Base-by-base conservation (phyloP, 257 asterid genomes). In the Solanum okadae region DNA sequence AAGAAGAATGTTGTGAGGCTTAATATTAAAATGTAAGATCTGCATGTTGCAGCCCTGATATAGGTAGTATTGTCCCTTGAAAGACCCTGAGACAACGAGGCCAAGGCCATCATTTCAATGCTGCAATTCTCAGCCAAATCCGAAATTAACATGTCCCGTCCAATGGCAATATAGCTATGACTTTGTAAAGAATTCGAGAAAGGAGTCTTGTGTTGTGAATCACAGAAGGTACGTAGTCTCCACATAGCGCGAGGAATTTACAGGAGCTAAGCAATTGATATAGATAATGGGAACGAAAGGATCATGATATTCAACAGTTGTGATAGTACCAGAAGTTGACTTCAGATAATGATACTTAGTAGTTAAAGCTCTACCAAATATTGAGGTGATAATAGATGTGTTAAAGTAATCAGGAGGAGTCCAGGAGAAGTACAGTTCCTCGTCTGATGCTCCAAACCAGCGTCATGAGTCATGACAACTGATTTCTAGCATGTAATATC, bases 121-220 rank as follows among this genome's bases (percentile, higher is more conserved):
- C 92, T 86, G 90, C 97, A 94, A 16, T 91, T 88, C 38, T 90
- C 91, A 37, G 88, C 93, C 91, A 93, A 65, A 42, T 94, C 93
- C 1, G 92, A 84, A 9, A 88, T 33, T 16, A 14, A 29, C 56
- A 87, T 29, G 2, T 84, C 87, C 15, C 86, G 92, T 37, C 88
- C 89, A 14, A 87, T 87, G 0, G 90, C 88, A 10, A 92, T 83
- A 59, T 92, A 94, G 35, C 91, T 91, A 79, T 88, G 94, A 76
- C 6, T 67, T 85, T 18, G 61, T 8, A 49, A 68, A 25, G 63
- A 38, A 85, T 49, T 8, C 2, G 10, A 44, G 56, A 35, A 35
- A 44, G 15, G 9, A 8, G 46, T 83, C 42, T 61, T 89, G 91
- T 87, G 90, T 15, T 34, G 15, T 5, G 34, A 76, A 5, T 88